Evolutionary conservation across 768 basidiomycete genomes (phyloP), one percentile per base, ranked within the genome.

Genomic region (Harrya chromipes): DNA sequence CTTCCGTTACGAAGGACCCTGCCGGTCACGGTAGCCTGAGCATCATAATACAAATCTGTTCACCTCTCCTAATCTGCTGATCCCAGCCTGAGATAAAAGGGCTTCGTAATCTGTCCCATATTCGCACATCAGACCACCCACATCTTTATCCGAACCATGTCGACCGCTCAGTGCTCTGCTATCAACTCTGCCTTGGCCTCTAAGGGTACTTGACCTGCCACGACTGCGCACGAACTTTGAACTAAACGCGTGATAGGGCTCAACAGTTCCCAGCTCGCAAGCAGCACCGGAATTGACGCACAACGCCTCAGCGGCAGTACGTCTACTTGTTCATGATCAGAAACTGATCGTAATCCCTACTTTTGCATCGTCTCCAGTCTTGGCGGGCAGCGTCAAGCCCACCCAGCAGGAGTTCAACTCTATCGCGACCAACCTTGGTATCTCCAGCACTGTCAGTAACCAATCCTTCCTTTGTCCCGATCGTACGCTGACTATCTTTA

Each of bases 291-390:
- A 43, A 45, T 65, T 40, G 40, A 60, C 36, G 72, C 78, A 60
- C 66, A 75, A 29, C 82, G 75, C 47, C 75, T 88, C 42, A 66
- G 69, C 38, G 75, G 76, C 39, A 76, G 87, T 87, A 57, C 50
- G 78, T 70, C 34, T 13, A 2, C 12, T 43, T 27, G 11, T 42
- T 14, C 21, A 17, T 33, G 14, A 33, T 33, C 2, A 7, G 33
- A 7, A 33, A 14, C 14, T 14, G 16, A 33, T 33, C 39, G 10
- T 36, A 37, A 33, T 2, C 11, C 8, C n/a, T 24, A 23, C 23
- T n/a, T 40, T 23, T 33, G 29, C 29, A 29, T 4, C 12, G 21
- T 29, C 37, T 23, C 45, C 49, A 85, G 84, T 85, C 55, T 73
- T 78, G 64, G 70, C 71, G 11, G 81, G 76, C 7, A 55, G 17